These are phyloP conservation scores for Mycena albidolilacea DNA, from an alignment of 768 basidiomycete species.

Conservation along the genomic window DNA sequence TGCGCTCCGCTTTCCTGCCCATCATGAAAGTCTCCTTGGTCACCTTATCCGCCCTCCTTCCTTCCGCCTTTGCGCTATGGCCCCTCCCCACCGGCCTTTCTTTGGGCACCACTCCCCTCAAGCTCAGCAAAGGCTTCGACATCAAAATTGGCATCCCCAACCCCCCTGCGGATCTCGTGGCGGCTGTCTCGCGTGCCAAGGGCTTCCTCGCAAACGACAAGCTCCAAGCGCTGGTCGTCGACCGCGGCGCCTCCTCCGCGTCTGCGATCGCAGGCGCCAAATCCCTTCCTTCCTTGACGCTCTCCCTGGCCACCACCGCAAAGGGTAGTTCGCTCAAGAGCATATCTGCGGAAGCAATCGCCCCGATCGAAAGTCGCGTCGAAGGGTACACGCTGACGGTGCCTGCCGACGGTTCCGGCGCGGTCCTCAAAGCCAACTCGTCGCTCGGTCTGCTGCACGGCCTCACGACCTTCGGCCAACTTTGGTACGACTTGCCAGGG, in stretches of 20 bases:
- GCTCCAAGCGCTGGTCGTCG: conserved; percentile 58
- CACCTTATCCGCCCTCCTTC: conserved; percentile 31
- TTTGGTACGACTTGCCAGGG: no score
- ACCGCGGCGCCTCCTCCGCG: conserved; percentile 55
- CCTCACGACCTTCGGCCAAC: conserved; percentile 65
- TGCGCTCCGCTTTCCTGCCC: neutral
- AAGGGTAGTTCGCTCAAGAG: conserved; percentile 37
- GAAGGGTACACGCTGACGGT: conserved; percentile 62
- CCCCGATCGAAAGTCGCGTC: conserved; percentile 54
- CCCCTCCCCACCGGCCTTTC: conserved; percentile 37
- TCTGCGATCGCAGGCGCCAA: conserved; percentile 47
- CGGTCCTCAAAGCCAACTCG: conserved; percentile 58
- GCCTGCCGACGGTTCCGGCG: conserved; percentile 55
- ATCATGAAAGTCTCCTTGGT: conserved; percentile 35
- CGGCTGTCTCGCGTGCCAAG: conserved; percentile 55
- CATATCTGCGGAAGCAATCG: conserved; percentile 56
- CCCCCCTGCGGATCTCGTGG: conserved; percentile 52
- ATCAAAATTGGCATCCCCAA: conserved; percentile 31
- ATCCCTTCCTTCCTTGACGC: conserved; percentile 49
- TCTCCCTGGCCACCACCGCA: conserved; percentile 46
- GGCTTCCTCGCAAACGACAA: conserved; percentile 54
- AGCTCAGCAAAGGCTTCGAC: conserved; percentile 25
- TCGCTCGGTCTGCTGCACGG: conserved; percentile 65
- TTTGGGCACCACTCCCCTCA: conserved; percentile 35
- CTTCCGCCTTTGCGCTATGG: conserved; percentile 39